Percentiles rank a stretch among this genome's conserved stretches.
These are phyloP conservation scores for Ophiostoma montium DNA, from an alignment of 2,329 filamentous ascomycete genomes.

Conservation along the genomic window DNA sequence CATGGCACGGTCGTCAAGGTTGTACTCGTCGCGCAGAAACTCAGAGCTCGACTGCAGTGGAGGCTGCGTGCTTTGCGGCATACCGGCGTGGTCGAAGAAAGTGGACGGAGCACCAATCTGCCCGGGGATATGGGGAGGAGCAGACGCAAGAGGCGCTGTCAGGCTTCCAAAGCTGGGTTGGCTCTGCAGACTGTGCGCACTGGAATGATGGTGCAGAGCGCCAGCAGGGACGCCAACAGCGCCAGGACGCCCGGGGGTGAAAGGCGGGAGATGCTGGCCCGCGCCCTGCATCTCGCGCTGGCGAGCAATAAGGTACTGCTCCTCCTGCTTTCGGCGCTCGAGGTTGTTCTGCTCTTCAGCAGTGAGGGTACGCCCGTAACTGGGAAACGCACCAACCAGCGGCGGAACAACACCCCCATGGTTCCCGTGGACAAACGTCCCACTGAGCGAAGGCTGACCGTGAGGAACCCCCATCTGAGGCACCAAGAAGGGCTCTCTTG, in stretches of 20 bases:
- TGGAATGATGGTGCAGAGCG: conserved; percentile 77
- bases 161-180: conserved; percentile 96
- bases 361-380: conserved; percentile 89
- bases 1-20: conserved; percentile 37
- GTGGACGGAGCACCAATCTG: conserved; percentile 46
- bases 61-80: conserved; percentile 26
- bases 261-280: conserved; percentile 43
- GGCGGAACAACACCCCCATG: conserved; percentile 63
- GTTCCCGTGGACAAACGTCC: conserved; percentile 27
- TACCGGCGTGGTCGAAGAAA: conserved; percentile 52
- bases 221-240: conserved; percentile 26
- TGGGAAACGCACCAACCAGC: conserved; percentile 85
- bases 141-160: conserved; percentile 61
- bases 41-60: conserved; percentile 34
- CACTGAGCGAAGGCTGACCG: conserved; percentile 48
- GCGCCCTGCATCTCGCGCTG: conserved; percentile 78
- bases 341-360: conserved; percentile 97
- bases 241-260: conserved; percentile 15
- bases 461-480: conserved; percentile 94
- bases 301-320: conserved; percentile 90
- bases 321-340: conserved; percentile 92
- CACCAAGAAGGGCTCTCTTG: conserved; percentile 90
- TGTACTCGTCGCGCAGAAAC: conserved; percentile 54
- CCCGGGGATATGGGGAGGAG: conserved; percentile 36
- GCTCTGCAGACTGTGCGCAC: conserved; percentile 88